Evolutionary conservation across 371 early-diverging fungal species (phyloP), one percentile per base, ranked within the genome.

Genomic region (Smittium culicis): DNA sequence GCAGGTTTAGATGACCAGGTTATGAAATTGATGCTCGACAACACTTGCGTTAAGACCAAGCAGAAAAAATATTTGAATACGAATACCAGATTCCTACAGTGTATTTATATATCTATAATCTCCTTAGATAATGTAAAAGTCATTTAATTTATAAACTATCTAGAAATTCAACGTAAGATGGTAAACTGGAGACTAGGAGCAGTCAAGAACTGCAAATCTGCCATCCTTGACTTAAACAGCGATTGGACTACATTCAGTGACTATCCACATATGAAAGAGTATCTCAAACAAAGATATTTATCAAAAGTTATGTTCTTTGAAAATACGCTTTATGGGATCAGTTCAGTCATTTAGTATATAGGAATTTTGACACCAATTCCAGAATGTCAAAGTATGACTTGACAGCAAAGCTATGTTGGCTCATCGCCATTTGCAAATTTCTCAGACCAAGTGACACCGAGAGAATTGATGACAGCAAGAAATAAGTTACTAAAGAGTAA

Each of bases 381-480:
- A 59, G 14, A 59, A 59, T 59, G n/a, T n/a, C n/a, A n/a, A 59
- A 59, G n/a, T 59, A n/a, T 5, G 14, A 8, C 0, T 54, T 69
- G 0, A 54, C 68, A 2, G 54, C 34, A 24, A 69, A 69, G 34
- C 27, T 55, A 0, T 33, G 45, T 0, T 65, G 65, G 68, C n/a
- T 69, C 0, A 31, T 69, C 0, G 69, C 68, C 0, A 67, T 69
- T 30, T 73, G 61, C 27, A 69, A 69, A 11, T 76, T 76, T 55
- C 57, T 76, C 5, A 67, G 71, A 3, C 73, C 72, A 2, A 67
- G 73, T 17, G 73, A 76, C 34, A 64, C 69, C 8, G 70, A 70
- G 24, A 67, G 69, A 29, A 70, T 74, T 16, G 69, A 72, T 35
- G 60, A 59, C 5, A 59, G 60, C 60, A 59, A 59, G 60, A 59